A percentile compares a stretch with the other conserved stretches of the same genome.
Evolutionary conservation across 1,284 basidiomycete genomes (phyloP).

Genomic region (Nidula niveotomentosa): DNA sequence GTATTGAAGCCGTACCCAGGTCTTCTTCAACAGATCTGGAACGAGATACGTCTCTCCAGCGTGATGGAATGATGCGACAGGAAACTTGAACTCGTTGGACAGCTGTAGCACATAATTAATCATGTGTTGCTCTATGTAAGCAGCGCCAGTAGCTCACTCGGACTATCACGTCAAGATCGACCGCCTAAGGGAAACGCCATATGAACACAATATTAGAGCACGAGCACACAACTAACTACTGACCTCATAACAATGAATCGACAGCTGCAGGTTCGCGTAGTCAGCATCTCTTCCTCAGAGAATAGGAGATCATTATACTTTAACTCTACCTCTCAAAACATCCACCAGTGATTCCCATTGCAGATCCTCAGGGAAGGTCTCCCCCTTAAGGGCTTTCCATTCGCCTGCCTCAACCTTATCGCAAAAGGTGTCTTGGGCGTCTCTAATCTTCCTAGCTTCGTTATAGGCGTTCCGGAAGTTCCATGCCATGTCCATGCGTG

Average conservation of each 20-base stretch:
- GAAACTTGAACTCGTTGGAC: slow-evolving; percentile 67
- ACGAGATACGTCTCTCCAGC: slow-evolving; percentile 66
- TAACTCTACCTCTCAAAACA: slow-evolving; percentile 62
- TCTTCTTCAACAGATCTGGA: slow-evolving; percentile 55
- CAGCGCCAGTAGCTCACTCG: slow-evolving; percentile 33
- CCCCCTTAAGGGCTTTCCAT: slow-evolving; percentile 38
- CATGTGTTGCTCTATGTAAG: background rate
- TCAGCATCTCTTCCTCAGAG: background rate
- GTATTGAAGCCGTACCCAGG: slow-evolving; percentile 35
- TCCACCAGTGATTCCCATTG: slow-evolving; percentile 75
- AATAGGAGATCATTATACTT: slow-evolving; percentile 16
- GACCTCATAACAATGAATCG: slow-evolving; percentile 34
- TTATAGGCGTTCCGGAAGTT: slow-evolving; percentile 54
- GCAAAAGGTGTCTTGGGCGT: slow-evolving; percentile 65
- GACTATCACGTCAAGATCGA: slow-evolving; percentile 61
- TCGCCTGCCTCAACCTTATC: slow-evolving; percentile 39
- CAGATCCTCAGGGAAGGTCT: slow-evolving; percentile 52
- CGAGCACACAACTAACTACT: background rate
- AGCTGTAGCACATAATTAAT: slow-evolving; percentile 31
- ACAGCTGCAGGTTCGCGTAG: slow-evolving; percentile 16
- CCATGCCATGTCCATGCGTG: slow-evolving; percentile 52
- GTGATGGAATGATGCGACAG: slow-evolving; percentile 65
- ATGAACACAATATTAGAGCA: background rate
- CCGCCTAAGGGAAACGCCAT: slow-evolving; percentile 38
- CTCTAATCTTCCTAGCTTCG: slow-evolving; percentile 61